Conservation (phyloP, 768 basidiomycete species). For the Polyporus arcularius region DNA sequence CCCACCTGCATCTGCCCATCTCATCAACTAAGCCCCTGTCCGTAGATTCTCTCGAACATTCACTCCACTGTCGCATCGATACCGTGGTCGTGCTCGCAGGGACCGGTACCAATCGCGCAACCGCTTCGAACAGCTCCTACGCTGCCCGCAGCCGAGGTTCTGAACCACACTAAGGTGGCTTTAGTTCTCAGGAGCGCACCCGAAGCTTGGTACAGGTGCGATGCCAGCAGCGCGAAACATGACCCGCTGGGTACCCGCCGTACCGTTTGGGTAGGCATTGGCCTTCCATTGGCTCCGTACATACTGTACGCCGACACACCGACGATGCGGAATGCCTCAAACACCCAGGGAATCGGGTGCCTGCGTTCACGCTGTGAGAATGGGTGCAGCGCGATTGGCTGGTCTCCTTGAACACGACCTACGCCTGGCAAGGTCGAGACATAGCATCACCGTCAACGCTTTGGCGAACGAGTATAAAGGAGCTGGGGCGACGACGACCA, state of each 20-base stretch:
- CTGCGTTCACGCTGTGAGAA: neutral
- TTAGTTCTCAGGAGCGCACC: neutral
- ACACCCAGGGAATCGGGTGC: neutral
- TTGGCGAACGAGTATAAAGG: slow-evolving; percentile 13
- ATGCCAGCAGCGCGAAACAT: neutral
- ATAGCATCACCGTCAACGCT: neutral
- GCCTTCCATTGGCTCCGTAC: neutral
- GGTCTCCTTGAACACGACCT: neutral
- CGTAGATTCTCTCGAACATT: neutral
- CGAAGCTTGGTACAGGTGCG: neutral
- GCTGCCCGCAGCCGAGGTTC: neutral
- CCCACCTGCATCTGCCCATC: neutral
- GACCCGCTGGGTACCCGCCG: neutral
- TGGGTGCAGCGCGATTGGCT: neutral
- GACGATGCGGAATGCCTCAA: neutral
- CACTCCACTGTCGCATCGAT: neutral
- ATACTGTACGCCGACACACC: neutral
- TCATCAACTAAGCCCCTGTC: neutral
- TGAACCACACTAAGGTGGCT: no score
- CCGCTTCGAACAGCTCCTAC: neutral
- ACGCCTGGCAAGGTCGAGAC: neutral
- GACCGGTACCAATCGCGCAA: neutral
- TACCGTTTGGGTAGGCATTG: neutral
- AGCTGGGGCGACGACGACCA: neutral
- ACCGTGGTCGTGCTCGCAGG: neutral